Conservation (phyloP, 176 grass and related monocot species). For the Oryza brachyantha region DNA sequence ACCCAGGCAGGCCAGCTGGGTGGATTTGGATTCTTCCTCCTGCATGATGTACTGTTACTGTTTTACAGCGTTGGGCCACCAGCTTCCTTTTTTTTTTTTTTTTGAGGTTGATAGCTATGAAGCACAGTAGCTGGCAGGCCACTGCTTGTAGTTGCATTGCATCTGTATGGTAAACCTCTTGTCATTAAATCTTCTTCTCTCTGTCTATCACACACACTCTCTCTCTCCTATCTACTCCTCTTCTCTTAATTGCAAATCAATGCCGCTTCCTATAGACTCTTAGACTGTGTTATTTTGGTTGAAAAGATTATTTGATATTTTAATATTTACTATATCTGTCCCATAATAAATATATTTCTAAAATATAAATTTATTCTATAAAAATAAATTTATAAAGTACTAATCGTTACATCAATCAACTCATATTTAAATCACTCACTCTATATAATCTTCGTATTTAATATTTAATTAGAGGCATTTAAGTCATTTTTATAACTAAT, state of each 20-base stretch:
- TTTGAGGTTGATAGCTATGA: not conserved
- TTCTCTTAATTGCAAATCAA: conserved; percentile 21
- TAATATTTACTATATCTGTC: too few species aligned
- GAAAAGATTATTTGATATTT: too few species aligned
- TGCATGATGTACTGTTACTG: not conserved
- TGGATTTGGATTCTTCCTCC: not conserved
- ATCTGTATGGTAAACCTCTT: not conserved
- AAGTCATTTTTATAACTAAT: too few species aligned
- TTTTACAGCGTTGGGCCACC: not conserved
- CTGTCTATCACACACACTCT: not conserved
- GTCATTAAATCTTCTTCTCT: not conserved
- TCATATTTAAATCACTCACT: too few species aligned
- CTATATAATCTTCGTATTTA: too few species aligned
- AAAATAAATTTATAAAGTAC: too few species aligned
- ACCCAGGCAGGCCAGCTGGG: not conserved
- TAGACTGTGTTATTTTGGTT: too few species aligned
- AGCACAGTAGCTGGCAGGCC: not conserved
- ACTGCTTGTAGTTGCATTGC: not conserved
- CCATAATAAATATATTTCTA: too few species aligned
- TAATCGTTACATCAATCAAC: too few species aligned
- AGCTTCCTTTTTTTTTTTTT: not conserved
- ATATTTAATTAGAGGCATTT: too few species aligned
- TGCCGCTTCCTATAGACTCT: too few species aligned
- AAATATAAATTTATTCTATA: too few species aligned
- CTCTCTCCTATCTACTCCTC: not conserved